These are phyloP conservation scores for Candida glucosophila DNA, from an alignment of 1,139 yeast species.

Conservation along the genomic window DNA sequence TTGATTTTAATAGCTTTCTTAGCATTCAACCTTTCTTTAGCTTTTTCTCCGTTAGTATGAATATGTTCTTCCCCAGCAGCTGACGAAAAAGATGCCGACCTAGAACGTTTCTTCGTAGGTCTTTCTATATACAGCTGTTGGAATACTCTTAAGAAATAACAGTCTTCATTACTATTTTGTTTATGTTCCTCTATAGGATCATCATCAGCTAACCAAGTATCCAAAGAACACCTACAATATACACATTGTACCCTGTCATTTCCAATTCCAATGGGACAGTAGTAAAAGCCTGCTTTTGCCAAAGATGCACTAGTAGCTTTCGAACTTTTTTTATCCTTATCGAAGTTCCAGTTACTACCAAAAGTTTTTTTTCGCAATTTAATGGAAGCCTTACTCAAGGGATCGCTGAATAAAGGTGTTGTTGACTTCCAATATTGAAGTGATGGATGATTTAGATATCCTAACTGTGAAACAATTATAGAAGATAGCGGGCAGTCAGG, in stretches of 20 bases:
- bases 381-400: conserved; percentile 20
- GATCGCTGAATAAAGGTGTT: conserved; percentile 19
- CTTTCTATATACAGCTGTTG: no score
- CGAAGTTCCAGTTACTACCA: conserved; percentile 48
- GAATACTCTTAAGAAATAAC: conserved; percentile 33
- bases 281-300: conserved; percentile 49
- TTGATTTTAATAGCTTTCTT: neutral
- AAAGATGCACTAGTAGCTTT: conserved; percentile 32
- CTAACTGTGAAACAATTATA: conserved; percentile 16
- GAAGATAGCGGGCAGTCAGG: conserved; percentile 41
- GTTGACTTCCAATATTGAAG: conserved; percentile 13
- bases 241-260: conserved; percentile 68
- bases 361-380: conserved; percentile 45
- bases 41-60: neutral
- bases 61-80: conserved; percentile 1
- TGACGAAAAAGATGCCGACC: conserved; percentile 3
- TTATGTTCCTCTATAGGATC: conserved; percentile 51
- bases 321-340: conserved; percentile 16
- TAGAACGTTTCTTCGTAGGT: no score
- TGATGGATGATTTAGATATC: conserved; percentile 9
- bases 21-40: neutral
- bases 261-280: conserved; percentile 29
- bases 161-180: conserved; percentile 31
- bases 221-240: conserved; percentile 61
- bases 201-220: conserved; percentile 66